Conservation (phyloP, 2,329 filamentous ascomycete genomes). For the Xylaria sp. region DNA sequence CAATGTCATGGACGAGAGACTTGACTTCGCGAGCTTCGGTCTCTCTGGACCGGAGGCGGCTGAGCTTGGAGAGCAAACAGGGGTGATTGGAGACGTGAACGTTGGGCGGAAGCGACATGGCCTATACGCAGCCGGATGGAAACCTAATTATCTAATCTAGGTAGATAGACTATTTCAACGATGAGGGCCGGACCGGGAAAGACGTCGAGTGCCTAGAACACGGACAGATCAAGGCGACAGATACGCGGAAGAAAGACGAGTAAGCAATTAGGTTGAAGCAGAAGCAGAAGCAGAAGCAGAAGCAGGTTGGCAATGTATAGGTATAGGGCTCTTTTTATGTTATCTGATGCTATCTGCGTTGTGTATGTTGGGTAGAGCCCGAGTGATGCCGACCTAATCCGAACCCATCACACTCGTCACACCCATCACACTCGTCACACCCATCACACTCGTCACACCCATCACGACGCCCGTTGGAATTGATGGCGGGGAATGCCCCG, state of each 20-base stretch:
- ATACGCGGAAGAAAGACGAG: too few relatives aligned
- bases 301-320: neutral
- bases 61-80: slow-evolving; percentile 85
- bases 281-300: too few relatives aligned
- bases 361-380: too few relatives aligned
- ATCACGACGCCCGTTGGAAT: neutral
- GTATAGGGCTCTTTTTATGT: too few relatives aligned
- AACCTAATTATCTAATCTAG: neutral
- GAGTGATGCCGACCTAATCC: too few relatives aligned
- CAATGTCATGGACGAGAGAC: slow-evolving; percentile 82
- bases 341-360: too few relatives aligned
- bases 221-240: neutral
- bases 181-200: neutral
- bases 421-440: too few relatives aligned
- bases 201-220: neutral
- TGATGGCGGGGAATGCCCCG: slow-evolving; percentile 26
- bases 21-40: slow-evolving; percentile 79
- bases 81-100: slow-evolving; percentile 85
- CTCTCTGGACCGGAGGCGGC: slow-evolving; percentile 78
- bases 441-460: too few relatives aligned
- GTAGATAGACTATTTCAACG: neutral
- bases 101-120: slow-evolving; percentile 58
- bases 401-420: too few relatives aligned
- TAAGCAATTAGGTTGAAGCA: too few relatives aligned
- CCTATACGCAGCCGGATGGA: neutral